Evolutionary conservation across 177 flowering plant genomes (phyloP), one percentile per base, ranked within the genome.

Genomic region (Vitis hybrid): DNA sequence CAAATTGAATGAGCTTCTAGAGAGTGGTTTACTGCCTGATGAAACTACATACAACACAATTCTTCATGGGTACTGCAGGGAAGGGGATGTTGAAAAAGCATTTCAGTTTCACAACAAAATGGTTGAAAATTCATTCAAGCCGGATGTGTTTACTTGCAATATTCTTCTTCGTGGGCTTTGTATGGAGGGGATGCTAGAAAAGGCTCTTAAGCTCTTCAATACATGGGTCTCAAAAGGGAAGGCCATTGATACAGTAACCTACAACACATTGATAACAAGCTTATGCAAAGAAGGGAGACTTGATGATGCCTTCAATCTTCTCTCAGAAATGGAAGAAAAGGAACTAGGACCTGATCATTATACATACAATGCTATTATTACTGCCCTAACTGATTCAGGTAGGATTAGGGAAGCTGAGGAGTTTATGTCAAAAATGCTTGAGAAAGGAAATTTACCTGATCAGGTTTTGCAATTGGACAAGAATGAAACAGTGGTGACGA

Each of bases 161-260:
- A 91, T 90, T 78, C 90, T 93, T 70, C 88, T 93, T 59, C 68
- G 21, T 14, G 97, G 95, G 30, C 88, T 91, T 32, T 93, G 96
- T 75, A 78, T 17, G 12, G 86, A 71, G 55, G 79, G 84, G 65
- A 85, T 87, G 95, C 77, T 91, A 13, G 96, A 91, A 21, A 93
- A 86, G 79, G 98, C 95, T 64, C 88, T 89, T 49, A 90, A 83
- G 69, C 85, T 90, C 70, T 91, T 91, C 65, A 55, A 83, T 54
- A 75, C 77, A 30, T 88, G 87, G 95, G 72, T 78, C 54, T 85
- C 85, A 3, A 86, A 87, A 71, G 97, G 90, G 67, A 91, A 84
- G 75, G 55, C 60, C 1, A 70, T 86, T 59, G 94, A 91, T 84
- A 77, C 74, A 7, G 84, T 90, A 40, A 80, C 91, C 5, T 91